Conservation (phyloP, 2,329 filamentous ascomycete genomes). For the Ophiocordyceps unilateralis region DNA sequence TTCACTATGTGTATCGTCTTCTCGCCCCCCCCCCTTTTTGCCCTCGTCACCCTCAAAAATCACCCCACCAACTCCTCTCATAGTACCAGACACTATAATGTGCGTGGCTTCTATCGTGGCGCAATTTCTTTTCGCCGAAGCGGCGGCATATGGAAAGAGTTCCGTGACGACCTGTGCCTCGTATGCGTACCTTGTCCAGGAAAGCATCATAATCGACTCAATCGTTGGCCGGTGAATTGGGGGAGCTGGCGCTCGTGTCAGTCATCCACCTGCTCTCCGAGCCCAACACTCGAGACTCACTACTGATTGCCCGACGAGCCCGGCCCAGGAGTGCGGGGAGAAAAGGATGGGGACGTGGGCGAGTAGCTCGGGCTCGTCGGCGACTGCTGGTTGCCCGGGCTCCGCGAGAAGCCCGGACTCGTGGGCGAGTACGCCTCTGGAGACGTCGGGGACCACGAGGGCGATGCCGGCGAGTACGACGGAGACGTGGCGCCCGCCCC, state of each 20-base stretch:
- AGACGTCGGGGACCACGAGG: conserved; percentile 65
- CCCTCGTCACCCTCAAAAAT: neutral
- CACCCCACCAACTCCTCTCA: neutral
- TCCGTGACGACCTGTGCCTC: conserved; percentile 12
- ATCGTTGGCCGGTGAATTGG: conserved; percentile 23
- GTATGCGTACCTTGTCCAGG: conserved; percentile 9
- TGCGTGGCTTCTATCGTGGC: neutral
- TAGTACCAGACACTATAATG: neutral
- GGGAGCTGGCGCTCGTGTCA: conserved; percentile 19
- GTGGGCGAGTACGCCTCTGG: conserved; percentile 46
- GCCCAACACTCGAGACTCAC: conserved; percentile 9
- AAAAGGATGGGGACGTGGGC: conserved; percentile 35
- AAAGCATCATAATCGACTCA: conserved; percentile 9
- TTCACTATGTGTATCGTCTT: neutral
- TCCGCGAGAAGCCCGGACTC: conserved; percentile 40
- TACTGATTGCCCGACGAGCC: conserved; percentile 25
- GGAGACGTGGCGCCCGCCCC: conserved; percentile 31
- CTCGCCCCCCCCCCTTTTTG: no score
- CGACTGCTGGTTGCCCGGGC: conserved; percentile 35
- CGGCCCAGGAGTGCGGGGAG: conserved; percentile 26
- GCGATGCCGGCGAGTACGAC: conserved; percentile 53
- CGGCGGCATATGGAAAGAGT: no score
- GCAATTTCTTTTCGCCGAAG: no score
- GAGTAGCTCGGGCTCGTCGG: conserved; percentile 59
- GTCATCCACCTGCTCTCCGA: neutral